Conservation (phyloP, 2,329 filamentous ascomycete genomes). For the Pseudocercospora pini-densiflorae region DNA sequence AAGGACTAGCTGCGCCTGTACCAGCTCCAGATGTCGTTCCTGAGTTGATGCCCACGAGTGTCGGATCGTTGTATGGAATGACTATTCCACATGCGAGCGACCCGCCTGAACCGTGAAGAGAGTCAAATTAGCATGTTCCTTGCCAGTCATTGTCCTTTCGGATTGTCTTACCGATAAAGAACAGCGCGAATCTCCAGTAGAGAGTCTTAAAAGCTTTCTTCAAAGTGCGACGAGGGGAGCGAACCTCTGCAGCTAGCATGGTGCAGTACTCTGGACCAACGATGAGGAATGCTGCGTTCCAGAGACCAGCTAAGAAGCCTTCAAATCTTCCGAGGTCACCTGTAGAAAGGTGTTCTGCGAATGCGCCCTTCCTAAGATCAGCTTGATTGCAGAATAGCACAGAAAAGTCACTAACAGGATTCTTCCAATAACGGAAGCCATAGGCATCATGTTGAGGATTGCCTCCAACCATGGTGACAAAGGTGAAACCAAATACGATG, state of each 20-base stretch:
- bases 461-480: conserved; percentile 22
- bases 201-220: conserved; percentile 17
- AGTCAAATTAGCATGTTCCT: too few relatives aligned
- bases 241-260: conserved; percentile 23
- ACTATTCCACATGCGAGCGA: conserved; percentile 18
- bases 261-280: conserved; percentile 21
- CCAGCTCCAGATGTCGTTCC: conserved; percentile 23
- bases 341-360: background rate
- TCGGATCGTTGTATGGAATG: conserved; percentile 12
- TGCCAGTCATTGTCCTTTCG: too few relatives aligned
- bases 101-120: background rate
- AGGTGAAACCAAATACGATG: conserved; percentile 17
- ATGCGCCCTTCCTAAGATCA: conserved; percentile 3
- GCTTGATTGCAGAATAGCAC: conserved; percentile 4
- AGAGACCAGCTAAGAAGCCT: conserved; percentile 61
- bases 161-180: background rate
- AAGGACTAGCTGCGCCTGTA: conserved; percentile 44
- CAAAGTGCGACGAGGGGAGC: conserved; percentile 23
- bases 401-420: background rate
- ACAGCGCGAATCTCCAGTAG: conserved; percentile 11
- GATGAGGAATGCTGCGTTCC: conserved; percentile 71
- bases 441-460: conserved; percentile 22
- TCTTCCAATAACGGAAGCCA: conserved; percentile 26
- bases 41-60: conserved; percentile 13
- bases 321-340: conserved; percentile 41